These are phyloP conservation scores for Candida vaughaniae DNA, from an alignment of 805 yeast species.

Conservation along the genomic window DNA sequence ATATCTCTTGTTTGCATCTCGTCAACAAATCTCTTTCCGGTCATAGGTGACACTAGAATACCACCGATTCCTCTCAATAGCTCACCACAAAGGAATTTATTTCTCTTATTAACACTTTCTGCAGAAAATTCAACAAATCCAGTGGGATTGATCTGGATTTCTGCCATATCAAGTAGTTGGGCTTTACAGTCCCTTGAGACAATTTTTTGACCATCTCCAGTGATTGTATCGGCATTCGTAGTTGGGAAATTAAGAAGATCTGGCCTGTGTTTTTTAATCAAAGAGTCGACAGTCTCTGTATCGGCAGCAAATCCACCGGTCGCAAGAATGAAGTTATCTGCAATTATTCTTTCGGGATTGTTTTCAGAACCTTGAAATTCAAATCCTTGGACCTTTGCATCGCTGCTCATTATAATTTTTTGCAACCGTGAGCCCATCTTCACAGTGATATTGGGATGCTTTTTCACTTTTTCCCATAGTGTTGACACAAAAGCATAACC, in stretches of 20 bases:
- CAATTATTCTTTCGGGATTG: constrained; percentile 4
- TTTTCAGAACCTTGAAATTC: constrained; percentile 25
- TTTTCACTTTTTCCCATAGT: constrained; percentile 37
- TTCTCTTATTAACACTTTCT: constrained; percentile 16
- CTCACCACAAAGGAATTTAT: constrained; percentile 55
- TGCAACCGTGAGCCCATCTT: constrained; percentile 16
- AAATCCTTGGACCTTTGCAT: constrained; percentile 40
- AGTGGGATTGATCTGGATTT: constrained; percentile 63
- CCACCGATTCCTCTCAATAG: constrained; percentile 62
- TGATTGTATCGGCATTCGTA: constrained; percentile 54
- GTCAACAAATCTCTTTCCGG: constrained; percentile 52
- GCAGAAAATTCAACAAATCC: constrained; percentile 51
- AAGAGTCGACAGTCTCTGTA: constrained; percentile 30
- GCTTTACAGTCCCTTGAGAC: constrained; percentile 46
- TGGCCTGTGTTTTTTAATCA: constrained; percentile 45
- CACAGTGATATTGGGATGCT: constrained; percentile 22
- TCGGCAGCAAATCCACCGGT: constrained; percentile 60
- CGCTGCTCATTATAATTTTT: constrained; percentile 23
- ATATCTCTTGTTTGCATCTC: constrained; percentile 54
- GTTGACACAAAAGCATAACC: constrained; percentile 57
- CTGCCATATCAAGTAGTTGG: constrained; percentile 54
- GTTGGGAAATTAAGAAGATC: constrained; percentile 48
- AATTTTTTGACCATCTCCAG: constrained; percentile 60
- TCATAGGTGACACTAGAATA: constrained; percentile 42
- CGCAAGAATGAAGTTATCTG: constrained; percentile 45